Base-by-base conservation (phyloP, 495 filamentous ascomycete genomes). In the Neurospora sp. region DNA sequence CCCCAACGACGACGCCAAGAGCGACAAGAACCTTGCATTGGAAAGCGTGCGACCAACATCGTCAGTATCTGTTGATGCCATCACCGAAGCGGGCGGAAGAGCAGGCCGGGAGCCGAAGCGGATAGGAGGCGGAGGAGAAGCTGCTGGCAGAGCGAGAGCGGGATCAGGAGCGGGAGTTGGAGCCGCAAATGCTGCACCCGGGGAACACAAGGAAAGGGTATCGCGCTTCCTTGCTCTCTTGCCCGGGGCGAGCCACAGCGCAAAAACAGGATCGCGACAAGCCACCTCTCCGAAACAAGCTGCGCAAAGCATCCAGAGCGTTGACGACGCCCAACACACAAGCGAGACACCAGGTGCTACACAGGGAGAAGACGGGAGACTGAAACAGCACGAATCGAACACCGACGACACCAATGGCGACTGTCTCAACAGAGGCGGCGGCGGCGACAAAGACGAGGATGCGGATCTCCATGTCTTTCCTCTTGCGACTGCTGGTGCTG, bases 1-100 rank as follows among this genome's bases (percentile, higher is more conserved):
- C 69, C 76, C 70, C 70, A 68, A 45, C 48, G 35, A 42, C 44
- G 75, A 73, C 72, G 68, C 35, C 70, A 72, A 42, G 27, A 77
- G 68, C 71, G 75, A 68, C 77, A 71, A 76, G n/a, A 76, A 72
- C 37, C 72, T 65, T 65, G 53, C 27, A 35, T 18, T 65, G 53
- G 53, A 35, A 27, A 65, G 53, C 53, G 53, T 65, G 53, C 53
- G 53, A 37, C 53, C 53, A 18, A 65, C 53, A 35, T 65, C 53
- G 7, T 65, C 53, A 18, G 53, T 65, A 65, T 65, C 53, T 7
- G 53, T 27, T 9, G 27, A 65, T 35, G 14, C 53, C 53, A 65
- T 65, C 53, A 35, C 53, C 53, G 70, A 20, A 5, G 31, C 44
- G 9, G 10, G 22, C 69, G 69, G n/a, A 48, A 44, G 40, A 48